These are phyloP conservation scores for Massariosphaeria phaeospora DNA, from an alignment of 495 filamentous ascomycete genomes.

Conservation along the genomic window DNA sequence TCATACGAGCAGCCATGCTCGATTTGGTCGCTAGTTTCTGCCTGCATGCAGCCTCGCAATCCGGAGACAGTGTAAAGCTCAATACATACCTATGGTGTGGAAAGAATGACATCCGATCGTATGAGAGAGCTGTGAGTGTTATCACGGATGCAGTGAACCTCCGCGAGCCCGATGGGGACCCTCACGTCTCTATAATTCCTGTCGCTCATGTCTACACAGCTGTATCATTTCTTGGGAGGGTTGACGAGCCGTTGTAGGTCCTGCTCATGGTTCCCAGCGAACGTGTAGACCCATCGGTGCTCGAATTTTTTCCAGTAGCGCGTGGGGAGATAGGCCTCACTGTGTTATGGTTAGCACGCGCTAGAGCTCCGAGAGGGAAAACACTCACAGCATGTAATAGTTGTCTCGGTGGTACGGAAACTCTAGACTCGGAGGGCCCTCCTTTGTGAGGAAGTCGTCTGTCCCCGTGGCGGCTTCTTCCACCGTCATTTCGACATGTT, in stretches of 20 bases:
- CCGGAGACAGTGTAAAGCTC: too few species aligned
- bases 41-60: too few species aligned
- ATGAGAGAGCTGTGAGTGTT: too few species aligned
- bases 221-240: not conserved
- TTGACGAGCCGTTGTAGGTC: slow-evolving; percentile 35
- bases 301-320: slow-evolving; percentile 43
- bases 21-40: too few species aligned
- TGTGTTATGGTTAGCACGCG: slow-evolving; percentile 27
- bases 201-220: too few species aligned
- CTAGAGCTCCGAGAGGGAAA: not conserved
- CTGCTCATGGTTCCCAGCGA: slow-evolving; percentile 43
- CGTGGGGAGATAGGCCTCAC: slow-evolving; percentile 45
- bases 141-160: not conserved
- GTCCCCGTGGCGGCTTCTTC: slow-evolving; percentile 44
- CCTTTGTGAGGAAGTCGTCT: slow-evolving; percentile 46
- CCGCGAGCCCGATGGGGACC: not conserved
- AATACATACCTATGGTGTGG: too few species aligned
- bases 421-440: slow-evolving; percentile 47
- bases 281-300: slow-evolving; percentile 45
- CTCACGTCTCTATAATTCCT: too few species aligned
- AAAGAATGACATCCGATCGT: too few species aligned
- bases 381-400: slow-evolving; percentile 47
- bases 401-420: slow-evolving; percentile 51
- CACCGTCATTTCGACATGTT: slow-evolving; percentile 47
- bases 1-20: too few species aligned